Percentiles rank a stretch among this genome's conserved stretches.
Conservation (phyloP, 1,139 yeast genomes). For the Geotrichum candidum region DNA sequence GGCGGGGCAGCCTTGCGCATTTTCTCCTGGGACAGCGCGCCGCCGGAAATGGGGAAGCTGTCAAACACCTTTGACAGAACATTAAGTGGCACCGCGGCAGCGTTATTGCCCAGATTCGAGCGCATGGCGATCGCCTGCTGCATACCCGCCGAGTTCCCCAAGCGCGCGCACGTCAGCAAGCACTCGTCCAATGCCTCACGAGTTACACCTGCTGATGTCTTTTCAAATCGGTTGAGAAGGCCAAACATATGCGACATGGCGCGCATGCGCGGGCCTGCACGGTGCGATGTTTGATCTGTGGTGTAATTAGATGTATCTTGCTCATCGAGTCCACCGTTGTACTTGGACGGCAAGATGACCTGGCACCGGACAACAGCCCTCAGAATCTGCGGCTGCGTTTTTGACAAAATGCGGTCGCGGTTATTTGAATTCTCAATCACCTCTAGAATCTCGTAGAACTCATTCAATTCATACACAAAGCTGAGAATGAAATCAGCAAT, state of each 20-base stretch:
- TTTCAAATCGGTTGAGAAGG: constrained; percentile 27
- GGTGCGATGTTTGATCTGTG: constrained; percentile 1
- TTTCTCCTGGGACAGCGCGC: constrained; percentile 23
- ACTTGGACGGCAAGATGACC: neutral
- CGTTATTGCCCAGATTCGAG: constrained; percentile 19
- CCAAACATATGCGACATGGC: constrained; percentile 35
- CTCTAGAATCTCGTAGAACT: constrained; percentile 29
- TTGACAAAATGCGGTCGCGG: constrained; percentile 23
- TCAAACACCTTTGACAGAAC: constrained; percentile 10
- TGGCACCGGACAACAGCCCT: constrained; percentile 25
- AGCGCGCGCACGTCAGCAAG: constrained; percentile 26
- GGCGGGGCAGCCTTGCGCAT: constrained; percentile 20
- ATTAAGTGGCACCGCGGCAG: neutral
- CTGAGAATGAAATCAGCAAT: constrained; percentile 26
- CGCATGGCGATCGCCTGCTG: constrained; percentile 28
- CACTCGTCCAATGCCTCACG: constrained; percentile 29
- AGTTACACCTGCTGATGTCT: constrained; percentile 24
- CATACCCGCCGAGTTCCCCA: constrained; percentile 32
- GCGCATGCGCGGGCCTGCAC: constrained; percentile 17
- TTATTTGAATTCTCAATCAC: constrained; percentile 24
- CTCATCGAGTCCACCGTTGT: neutral
- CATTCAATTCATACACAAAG: constrained; percentile 26
- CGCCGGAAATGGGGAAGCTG: constrained; percentile 16
- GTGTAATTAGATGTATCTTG: neutral
- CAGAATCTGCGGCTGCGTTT: constrained; percentile 29